Evolutionary conservation across 2,329 filamentous ascomycete genomes (phyloP), one percentile per base, ranked within the genome.

Genomic region (Apiospora marii): DNA sequence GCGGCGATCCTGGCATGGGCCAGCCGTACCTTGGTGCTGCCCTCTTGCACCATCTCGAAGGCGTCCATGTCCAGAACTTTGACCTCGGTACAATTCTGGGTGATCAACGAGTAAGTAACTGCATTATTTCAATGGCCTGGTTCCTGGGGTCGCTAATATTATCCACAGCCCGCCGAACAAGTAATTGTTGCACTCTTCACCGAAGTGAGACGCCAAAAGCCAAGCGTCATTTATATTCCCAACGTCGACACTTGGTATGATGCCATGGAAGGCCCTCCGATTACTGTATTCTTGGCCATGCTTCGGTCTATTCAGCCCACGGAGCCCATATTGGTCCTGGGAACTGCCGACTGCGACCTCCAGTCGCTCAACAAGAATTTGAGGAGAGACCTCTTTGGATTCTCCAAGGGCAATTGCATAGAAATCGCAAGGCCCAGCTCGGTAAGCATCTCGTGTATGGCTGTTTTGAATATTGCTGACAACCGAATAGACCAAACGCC

Each of bases 171-270:
- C 1, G 89, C 93, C 22, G 96, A 98, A 84, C 93, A 96, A 76
- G 94, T 95, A 13, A 91, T 99, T 75, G 94, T 98, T 16, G 92
- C 95, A 76, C 87, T 97, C 10, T 98, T 99, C 79, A 92, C 94
- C 0, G 96, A 98, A 84, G 94, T 97, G 49, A 94, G 96, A 81
- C 92, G 95, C 49, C 95, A 98, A 81, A 98, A 98, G 81, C 96
- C 96, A 0, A 97, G 95, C 80, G 94, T 98, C 49, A 96, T 99
- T 70, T 98, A 95, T 82, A 93, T 99, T 61, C 96, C 96, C 2
- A 92, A 95, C 76, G 90, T 98, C 68, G 93, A 98, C 76, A 89
- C 92, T 10, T 99, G 96, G 96, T 96, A 94, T 80, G 84, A 89
- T 24, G 88, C 87, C 37, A 79, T 92, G 24, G 80, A 82, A n/a